Percentiles rank a stretch among this genome's conserved stretches.
These are phyloP conservation scores for Phytophthora foliorum DNA, from an alignment of 352 stramenopile species.

Conservation along the genomic window DNA sequence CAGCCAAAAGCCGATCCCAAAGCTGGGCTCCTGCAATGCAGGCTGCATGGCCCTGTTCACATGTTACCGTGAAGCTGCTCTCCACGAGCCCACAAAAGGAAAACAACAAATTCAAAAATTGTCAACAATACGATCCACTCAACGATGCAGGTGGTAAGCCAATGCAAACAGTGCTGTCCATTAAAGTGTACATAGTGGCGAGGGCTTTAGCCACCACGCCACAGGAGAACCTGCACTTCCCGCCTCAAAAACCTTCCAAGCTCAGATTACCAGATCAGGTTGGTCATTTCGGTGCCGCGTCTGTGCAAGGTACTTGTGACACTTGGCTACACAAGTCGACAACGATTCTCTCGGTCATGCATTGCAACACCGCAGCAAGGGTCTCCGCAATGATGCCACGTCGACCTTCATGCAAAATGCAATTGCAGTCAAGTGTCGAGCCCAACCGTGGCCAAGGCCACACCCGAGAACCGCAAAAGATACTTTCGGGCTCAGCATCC, in stretches of 20 bases:
- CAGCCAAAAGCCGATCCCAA: too few species aligned
- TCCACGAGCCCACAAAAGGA: too few species aligned
- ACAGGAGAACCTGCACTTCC: conserved; percentile 1
- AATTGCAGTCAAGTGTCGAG: not conserved
- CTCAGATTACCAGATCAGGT: conserved; percentile 13
- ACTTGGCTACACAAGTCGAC: conserved; percentile 41
- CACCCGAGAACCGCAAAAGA: conserved; percentile 10
- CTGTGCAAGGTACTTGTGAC: conserved; percentile 36
- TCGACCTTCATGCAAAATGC: conserved; percentile 1
- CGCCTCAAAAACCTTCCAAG: not conserved
- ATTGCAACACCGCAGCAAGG: conserved; percentile 4
- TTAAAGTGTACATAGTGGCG: conserved; percentile 16
- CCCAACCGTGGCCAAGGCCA: not conserved
- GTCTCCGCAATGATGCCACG: not conserved
- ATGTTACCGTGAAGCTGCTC: too few species aligned
- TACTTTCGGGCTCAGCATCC: conserved; percentile 13
- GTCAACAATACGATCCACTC: not conserved
- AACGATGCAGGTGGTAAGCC: not conserved
- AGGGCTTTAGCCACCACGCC: not conserved
- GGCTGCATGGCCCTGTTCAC: too few species aligned
- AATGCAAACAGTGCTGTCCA: not conserved
- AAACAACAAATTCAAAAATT: too few species aligned
- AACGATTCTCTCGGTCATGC: conserved; percentile 12
- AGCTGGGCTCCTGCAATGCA: too few species aligned
- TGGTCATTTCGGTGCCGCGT: conserved; percentile 10